Base-by-base conservation (phyloP, 495 filamentous ascomycete species). In the Hypoxylon subgilvum region DNA sequence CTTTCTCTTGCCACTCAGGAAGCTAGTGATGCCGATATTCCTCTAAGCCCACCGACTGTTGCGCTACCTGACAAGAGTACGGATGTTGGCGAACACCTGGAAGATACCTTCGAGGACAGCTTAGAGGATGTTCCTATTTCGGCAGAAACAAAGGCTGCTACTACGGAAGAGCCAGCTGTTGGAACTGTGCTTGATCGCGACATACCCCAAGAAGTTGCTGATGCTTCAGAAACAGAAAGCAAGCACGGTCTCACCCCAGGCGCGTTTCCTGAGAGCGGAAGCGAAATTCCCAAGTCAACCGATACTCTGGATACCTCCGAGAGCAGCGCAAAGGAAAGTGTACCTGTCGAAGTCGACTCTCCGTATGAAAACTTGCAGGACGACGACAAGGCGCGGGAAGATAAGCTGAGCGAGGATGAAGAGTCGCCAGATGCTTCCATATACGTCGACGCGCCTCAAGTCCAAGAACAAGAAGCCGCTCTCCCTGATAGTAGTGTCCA, bases 1-100 rank as follows among this genome's bases (percentile, higher is more conserved):
- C 63, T 69, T 13, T 68, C 76, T 16, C 61, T 67, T 31, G 55
- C 70, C 18, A 49, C 32, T 2, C 60, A 69, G 14, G 48, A 25
- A n/a, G 34, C 50, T 18, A 61, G 63, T 3, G 53, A 69, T 58
- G 32, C 42, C 14, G 47, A 66, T 23, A 41, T 58, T 35, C 38
- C 46, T 19, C 56, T 30, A 18, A 32, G 8, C 2, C 41, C 49
- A 18, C 46, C 61, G 16, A 49, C 54, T 58, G 28, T 51, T 23
- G 39, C 21, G 36, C 32, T 35, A 17, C 25, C 40, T 31, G 21
- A 46, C n/a, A 32, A 42, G 30, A 31, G 14, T 4, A 27, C 10
- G 23, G 41, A 44, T 4, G 19, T 42, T n/a, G 18, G 2, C 5
- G 41, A 45, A 5, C 17, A 30, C 2, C 8, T 19, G 9, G 21